These are phyloP conservation scores for Lodderomyces orthopsilosis DNA, from an alignment of 1,139 yeast species.

Conservation along the genomic window DNA sequence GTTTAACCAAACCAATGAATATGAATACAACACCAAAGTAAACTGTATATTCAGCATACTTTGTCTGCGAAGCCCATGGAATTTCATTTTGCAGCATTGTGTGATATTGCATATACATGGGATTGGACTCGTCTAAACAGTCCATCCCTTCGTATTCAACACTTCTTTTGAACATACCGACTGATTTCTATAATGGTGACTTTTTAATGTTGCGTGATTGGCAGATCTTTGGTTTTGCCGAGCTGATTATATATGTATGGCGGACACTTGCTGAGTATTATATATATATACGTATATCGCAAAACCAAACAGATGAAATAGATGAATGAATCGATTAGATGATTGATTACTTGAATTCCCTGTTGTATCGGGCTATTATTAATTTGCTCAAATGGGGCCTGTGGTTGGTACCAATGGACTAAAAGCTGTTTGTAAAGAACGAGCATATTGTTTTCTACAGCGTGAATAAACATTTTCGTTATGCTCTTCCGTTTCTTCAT, in stretches of 20 bases:
- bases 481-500: too few species aligned
- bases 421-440: too few species aligned
- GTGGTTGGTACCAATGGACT: too few species aligned
- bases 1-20: conserved; percentile 37
- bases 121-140: conserved; percentile 40
- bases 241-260: too few species aligned
- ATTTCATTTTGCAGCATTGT: conserved; percentile 35
- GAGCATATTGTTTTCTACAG: too few species aligned
- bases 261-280: not conserved
- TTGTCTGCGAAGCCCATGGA: conserved; percentile 38
- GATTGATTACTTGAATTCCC: not conserved
- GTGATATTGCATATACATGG: conserved; percentile 23
- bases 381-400: conserved; percentile 3
- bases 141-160: conserved; percentile 41
- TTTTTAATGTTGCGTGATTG: not conserved
- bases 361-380: not conserved
- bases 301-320: not conserved
- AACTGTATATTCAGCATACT: conserved; percentile 45
- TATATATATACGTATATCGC: too few species aligned
- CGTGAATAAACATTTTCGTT: too few species aligned
- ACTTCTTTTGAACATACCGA: conserved; percentile 1
- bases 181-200: not conserved
- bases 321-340: too few species aligned
- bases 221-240: too few species aligned
- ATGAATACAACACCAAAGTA: conserved; percentile 44